These are phyloP conservation scores for Dioscorea alata DNA, from an alignment of 106 monocot species.

Conservation along the genomic window DNA sequence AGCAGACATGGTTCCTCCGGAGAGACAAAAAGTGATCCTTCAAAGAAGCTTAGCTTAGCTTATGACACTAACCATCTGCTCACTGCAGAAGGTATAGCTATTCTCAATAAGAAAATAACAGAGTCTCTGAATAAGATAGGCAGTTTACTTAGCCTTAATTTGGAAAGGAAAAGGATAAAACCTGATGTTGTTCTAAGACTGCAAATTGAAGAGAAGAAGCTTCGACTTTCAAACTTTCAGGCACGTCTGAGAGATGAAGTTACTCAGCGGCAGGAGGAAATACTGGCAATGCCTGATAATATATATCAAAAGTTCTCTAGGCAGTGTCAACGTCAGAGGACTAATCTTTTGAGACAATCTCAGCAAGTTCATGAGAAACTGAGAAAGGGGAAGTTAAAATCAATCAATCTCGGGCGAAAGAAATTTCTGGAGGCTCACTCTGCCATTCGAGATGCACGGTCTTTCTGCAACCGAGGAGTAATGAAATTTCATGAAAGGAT, in stretches of 20 bases:
- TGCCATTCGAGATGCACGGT: constrained; percentile 88
- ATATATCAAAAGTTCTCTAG: constrained; percentile 77
- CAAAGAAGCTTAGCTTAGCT: constrained; percentile 51
- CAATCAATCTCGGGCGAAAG: constrained; percentile 89
- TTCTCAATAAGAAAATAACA: constrained; percentile 68
- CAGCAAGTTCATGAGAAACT: constrained; percentile 62
- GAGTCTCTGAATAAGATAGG: constrained; percentile 72
- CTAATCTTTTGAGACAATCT: constrained; percentile 72
- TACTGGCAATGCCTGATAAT: constrained; percentile 87
- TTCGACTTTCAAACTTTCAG: constrained; percentile 71
- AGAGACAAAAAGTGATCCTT: constrained; percentile 28
- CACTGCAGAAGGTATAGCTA: constrained; percentile 51
- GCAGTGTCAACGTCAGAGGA: constrained; percentile 76
- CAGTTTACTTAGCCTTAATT: constrained; percentile 60
- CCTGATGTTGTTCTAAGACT: constrained; percentile 79
- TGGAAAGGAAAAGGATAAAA: constrained; percentile 74
- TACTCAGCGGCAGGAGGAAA: constrained; percentile 85
- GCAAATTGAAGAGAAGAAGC: constrained; percentile 94
- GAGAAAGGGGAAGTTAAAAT: constrained; percentile 78
- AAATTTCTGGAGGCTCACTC: constrained; percentile 91
- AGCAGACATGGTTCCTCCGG: constrained; percentile 57
- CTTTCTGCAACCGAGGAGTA: constrained; percentile 74
- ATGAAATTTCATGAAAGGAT: constrained; percentile 94
- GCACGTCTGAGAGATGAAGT: constrained; percentile 80
- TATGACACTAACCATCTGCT: constrained; percentile 83